Base-by-base conservation (phyloP, 345 rosid genomes). In the Populus pruinosa region DNA sequence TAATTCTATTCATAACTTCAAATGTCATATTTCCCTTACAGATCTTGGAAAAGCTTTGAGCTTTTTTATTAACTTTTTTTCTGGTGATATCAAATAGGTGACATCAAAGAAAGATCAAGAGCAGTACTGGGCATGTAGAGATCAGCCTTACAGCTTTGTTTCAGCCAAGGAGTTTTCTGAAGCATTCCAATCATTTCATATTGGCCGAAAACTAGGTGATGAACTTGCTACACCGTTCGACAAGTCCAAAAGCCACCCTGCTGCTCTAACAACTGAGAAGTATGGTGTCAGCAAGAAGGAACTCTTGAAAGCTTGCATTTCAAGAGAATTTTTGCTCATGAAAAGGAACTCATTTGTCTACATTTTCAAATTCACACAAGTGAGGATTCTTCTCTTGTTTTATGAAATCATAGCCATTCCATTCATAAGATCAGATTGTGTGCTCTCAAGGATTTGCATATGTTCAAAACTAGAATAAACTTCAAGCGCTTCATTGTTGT, bases 281-380 rank as follows among this genome's bases (percentile, higher is more conserved):
- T 94, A 90, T 61, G 94, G 96, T 62, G 88, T 85, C 64, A 85
- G 87, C 79, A 85, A 84, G 87, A 83, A 84, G 82, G 89, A 90
- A 56, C 82, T 94, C 74, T 63, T 92, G 71, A 88, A 87, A 76
- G 93, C 96, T 79, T 92, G 97, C 89, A 72, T 88, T 55, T 83
- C 91, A 18, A 87, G 96, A 85, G 98, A 94, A 82, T 74, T 69
- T 79, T 83, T 92, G 82, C 91, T 94, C 59, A 94, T 94, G 96
- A 94, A 92, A 89, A 90, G 98, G 78, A 92, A 92, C 82, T 91
- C 92, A 0, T 92, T 94, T 75, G 82, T 91, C 85, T 92, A 94
- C 79, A 77, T 89, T 38, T 94, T 92, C 87, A 90, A 84, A 79
- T 76, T 85, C 80, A 11, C 33, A 29, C 90, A 85, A 78, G 93